A percentile compares a stretch with the other conserved stretches of the same genome.
Evolutionary conservation across 306 rosid genomes (phyloP).

Genomic region (Lablab purpureus): DNA sequence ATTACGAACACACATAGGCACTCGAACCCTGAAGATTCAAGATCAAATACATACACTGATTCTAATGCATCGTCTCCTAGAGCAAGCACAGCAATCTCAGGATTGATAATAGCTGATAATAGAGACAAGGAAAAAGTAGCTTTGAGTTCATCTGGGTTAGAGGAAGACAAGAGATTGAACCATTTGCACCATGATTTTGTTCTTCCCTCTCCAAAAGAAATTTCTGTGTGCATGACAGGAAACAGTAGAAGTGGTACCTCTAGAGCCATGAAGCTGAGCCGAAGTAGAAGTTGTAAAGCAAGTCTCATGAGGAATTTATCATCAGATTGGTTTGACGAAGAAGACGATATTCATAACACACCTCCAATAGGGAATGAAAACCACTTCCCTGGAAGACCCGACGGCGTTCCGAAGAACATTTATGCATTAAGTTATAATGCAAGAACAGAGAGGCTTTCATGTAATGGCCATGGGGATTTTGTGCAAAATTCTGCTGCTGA

Average conservation of each 20-base stretch:
- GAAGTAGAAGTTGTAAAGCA: slow-evolving; percentile 87
- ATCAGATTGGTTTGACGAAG: slow-evolving; percentile 64
- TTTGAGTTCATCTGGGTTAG: slow-evolving; percentile 48
- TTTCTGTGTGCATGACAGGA: slow-evolving; percentile 55
- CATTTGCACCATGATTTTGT: slow-evolving; percentile 49
- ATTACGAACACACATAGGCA: slow-evolving; percentile 47
- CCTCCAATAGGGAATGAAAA: slow-evolving; percentile 69
- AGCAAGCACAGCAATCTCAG: slow-evolving; percentile 56
- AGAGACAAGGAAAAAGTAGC: slow-evolving; percentile 50
- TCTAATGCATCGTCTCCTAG: slow-evolving; percentile 62
- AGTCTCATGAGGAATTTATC: slow-evolving; percentile 58
- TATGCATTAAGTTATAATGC: slow-evolving; percentile 51
- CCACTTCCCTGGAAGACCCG: slow-evolving; percentile 71
- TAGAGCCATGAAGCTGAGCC: slow-evolving; percentile 53
- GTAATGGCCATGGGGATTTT: slow-evolving; percentile 56
- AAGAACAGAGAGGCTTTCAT: slow-evolving; percentile 47
- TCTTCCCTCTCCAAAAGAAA: slow-evolving; percentile 59
- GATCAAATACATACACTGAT: slow-evolving; percentile 54
- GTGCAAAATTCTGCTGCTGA: slow-evolving; percentile 45
- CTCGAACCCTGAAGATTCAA: slow-evolving; percentile 54
- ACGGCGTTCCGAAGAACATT: slow-evolving; percentile 58
- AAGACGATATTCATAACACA: slow-evolving; percentile 61
- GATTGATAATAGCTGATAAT: slow-evolving; percentile 50
- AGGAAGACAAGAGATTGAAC: slow-evolving; percentile 52
- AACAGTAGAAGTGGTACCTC: slow-evolving; percentile 48